Evolutionary conservation across 2,329 filamentous ascomycete genomes (phyloP).

Genomic region (Neobulgaria alba): DNA sequence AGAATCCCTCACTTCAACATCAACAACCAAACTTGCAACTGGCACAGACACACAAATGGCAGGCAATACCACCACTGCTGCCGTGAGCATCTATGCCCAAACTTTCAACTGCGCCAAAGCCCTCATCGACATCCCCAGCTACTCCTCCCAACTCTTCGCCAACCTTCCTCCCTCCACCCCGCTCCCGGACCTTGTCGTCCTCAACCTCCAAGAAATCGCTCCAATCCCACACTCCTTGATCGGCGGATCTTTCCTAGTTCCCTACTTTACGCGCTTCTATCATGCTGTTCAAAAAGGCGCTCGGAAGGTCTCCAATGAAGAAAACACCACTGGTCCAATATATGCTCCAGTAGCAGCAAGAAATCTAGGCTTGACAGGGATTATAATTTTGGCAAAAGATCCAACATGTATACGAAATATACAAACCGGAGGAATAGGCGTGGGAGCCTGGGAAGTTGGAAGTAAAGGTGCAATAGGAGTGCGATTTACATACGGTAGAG

Average conservation of each 20-base stretch:
- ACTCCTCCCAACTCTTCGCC: conserved; percentile 62
- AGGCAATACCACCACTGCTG: conserved; percentile 29
- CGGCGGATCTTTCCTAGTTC: conserved; percentile 67
- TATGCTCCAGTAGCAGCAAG: conserved; percentile 65
- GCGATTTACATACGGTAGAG: conserved; percentile 50
- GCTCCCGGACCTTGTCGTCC: conserved; percentile 57
- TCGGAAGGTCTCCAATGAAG: conserved; percentile 23
- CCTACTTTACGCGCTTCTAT: conserved; percentile 66
- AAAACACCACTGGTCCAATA: conserved; percentile 29
- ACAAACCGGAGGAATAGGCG: conserved; percentile 74
- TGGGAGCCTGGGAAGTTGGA: conserved; percentile 81
- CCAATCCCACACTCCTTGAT: conserved; percentile 80
- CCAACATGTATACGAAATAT: conserved; percentile 52
- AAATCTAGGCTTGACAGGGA: conserved; percentile 81
- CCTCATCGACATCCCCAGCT: conserved; percentile 58
- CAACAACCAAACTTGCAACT: too few relatives aligned
- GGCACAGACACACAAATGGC: conserved; percentile 4
- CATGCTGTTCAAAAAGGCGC: conserved; percentile 65
- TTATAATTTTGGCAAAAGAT: conserved; percentile 74
- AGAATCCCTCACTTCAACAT: too few relatives aligned
- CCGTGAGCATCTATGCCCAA: conserved; percentile 65
- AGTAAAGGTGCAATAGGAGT: conserved; percentile 91
- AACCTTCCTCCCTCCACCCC: conserved; percentile 41
- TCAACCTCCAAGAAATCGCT: conserved; percentile 79
- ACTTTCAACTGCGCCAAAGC: conserved; percentile 85